Base-by-base conservation (phyloP, 257 asterid species). In the Nicotiana noctiflora region DNA sequence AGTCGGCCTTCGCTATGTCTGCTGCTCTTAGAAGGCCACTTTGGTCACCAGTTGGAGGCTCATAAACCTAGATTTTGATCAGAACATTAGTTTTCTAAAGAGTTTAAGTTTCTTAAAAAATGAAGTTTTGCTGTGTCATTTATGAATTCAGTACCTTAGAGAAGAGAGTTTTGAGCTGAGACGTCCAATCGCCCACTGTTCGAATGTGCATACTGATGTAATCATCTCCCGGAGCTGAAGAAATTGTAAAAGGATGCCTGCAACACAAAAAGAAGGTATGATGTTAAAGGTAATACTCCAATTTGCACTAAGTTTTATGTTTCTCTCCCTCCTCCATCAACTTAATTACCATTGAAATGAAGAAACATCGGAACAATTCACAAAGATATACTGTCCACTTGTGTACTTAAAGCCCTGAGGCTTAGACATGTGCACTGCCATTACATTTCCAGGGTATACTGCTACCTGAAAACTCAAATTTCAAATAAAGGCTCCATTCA, bases 321-420 rank as follows among this genome's bases (percentile, higher is more conserved):
- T 19, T 70, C 18, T 44, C 31, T n/a, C 23, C 4, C 5, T 61
- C 17, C 66, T 11, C 15, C 4, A 15, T 68, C 17, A 53, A 75
- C 79, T 76, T 77, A n/a, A n/a, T n/a, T n/a, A 92, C 97, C 97
- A 92, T 57, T 92, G 90, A 74, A 92, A 90, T 56, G 93, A 90
- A 19, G 97, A 92, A 55, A 92, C 90, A 34, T 90, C 92, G 5
- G 96, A 86, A 51, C 97, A 92, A 21, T 91, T 88, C 46, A 92
- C 92, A 15, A 87, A 89, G 2, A 92, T 87, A 79, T 91, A 92
- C 57, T 91, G 95, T 9, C 97, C 97, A 79, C 95, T 92, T 65
- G 89, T 92, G 82, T 92, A 91, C 81, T 83, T 87, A 81, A 92
- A 92, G 70, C 93, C 93, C 74, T 86, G 93, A 2, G 97, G 97